Conservation (phyloP, 2,329 filamentous ascomycete genomes). For the Aureobasidium mangrovei region DNA sequence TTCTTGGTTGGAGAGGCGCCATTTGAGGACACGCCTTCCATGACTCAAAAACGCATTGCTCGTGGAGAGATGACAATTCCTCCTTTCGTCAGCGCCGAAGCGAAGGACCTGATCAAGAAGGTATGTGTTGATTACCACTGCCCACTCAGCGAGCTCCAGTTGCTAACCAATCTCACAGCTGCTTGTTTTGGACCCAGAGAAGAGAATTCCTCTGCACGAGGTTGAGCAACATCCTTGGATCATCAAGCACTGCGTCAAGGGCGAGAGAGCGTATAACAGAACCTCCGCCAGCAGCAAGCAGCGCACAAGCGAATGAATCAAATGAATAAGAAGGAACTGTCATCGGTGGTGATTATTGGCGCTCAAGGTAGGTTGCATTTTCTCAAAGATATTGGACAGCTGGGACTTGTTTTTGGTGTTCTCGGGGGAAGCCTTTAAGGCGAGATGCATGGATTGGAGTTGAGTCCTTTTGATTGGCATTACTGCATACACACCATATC, state of each 20-base stretch:
- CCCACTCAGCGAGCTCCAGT: neutral
- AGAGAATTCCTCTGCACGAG: constrained; percentile 17
- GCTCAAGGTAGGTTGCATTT: constrained; percentile 10
- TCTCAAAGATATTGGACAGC: neutral
- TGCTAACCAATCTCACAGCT: constrained; percentile 14
- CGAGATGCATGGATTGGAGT: constrained; percentile 1
- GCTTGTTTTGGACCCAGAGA: constrained; percentile 18
- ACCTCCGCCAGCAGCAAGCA: constrained; percentile 28
- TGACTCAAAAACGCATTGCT: constrained; percentile 20
- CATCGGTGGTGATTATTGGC: constrained; percentile 1
- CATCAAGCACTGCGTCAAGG: constrained; percentile 29
- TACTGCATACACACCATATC: neutral
- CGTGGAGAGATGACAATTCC: constrained; percentile 19
- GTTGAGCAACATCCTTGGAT: constrained; percentile 20
- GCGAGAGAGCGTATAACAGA: constrained; percentile 37
- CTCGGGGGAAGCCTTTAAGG: neutral
- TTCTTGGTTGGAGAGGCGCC: constrained; percentile 19
- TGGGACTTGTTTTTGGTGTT: neutral
- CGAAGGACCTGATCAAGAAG: constrained; percentile 18
- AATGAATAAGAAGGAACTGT: neutral
- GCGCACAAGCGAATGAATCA: constrained; percentile 16
- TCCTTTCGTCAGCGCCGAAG: constrained; percentile 18
- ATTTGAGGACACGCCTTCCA: constrained; percentile 19
- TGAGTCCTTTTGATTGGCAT: neutral
- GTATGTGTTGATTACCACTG: constrained; percentile 9